Base-by-base conservation (phyloP, 2,329 filamentous ascomycete genomes). In the Aspergillus tamarii region DNA sequence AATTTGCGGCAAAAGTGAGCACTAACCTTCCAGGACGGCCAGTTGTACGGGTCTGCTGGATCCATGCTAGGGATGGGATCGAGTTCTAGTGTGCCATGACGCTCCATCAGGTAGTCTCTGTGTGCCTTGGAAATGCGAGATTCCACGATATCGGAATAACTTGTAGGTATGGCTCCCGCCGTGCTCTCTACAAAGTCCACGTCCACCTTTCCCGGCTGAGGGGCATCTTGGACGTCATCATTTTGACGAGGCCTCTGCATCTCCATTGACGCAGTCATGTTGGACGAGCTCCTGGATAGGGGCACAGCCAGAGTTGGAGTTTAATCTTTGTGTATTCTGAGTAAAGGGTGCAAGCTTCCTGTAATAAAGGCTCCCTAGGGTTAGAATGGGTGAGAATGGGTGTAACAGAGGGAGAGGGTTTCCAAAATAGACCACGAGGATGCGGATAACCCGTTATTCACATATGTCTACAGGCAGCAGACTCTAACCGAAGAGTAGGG, bases 11-110 rank as follows among this genome's bases (percentile, higher is more conserved):
- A 9, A 48, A 48, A 19, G 3, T 23, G 11, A 30, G 14, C 6
- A 64, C 64, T 23, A 60, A 82, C 82, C 77, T 85, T 86, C 81
- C 83, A 84, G 54, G 73, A 72, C 9, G 84, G 81, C 84, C 84
- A 87, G 66, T 87, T 87, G 70, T 84, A 86, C 10, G 85, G 85
- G 68, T 87, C 85, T 6, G 82, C 82, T 53, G 82, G 79, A 53
- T 79, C 78, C 70, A 81, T 79, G 19, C 79, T 79, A 6, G 85
- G 85, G 28, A 87, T 73, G 3, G 85, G 85, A 62, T 86, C 83
- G 12, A 87, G 80, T 19, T 85, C 81, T 56, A 86, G 68, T 3
- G 84, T 87, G 61, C 85, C 85, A 78, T 87, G 85, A 61, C 81
- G 80, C 56, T 81, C 70, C 16, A 87, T 72, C 28, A 87, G 76